These are phyloP conservation scores for Fusarium denticulatum DNA, from an alignment of 2,329 filamentous ascomycete genomes.

Conservation along the genomic window DNA sequence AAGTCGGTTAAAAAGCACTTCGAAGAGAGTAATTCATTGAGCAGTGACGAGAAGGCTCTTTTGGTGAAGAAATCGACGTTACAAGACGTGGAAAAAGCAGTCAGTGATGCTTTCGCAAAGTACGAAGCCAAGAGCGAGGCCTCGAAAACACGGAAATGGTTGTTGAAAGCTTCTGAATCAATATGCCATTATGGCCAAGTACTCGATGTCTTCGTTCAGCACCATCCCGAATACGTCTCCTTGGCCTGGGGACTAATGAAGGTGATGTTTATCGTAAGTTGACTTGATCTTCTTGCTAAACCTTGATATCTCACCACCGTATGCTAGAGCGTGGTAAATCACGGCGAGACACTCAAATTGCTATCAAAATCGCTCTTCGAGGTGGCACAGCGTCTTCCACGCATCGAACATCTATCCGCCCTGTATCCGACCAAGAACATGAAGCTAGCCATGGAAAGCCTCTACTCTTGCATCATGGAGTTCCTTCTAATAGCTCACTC, in stretches of 20 bases:
- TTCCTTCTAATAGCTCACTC: slow-evolving; percentile 7
- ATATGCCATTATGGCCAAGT: slow-evolving; percentile 9
- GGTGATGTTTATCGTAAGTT: slow-evolving; percentile 1
- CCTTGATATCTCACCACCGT: not conserved
- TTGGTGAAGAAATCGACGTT: not conserved
- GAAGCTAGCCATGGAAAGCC: not conserved
- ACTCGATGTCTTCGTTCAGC: slow-evolving; percentile 16
- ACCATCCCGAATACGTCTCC: slow-evolving; percentile 15
- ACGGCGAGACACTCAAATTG: not conserved
- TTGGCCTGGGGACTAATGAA: slow-evolving; percentile 23
- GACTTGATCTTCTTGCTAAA: accelerated
- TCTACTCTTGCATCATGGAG: slow-evolving; percentile 3
- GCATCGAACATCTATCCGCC: not conserved
- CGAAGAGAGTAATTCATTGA: not conserved
- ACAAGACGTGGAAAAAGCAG: not conserved
- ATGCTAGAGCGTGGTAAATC: not conserved
- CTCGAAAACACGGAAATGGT: not conserved
- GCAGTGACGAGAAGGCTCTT: not conserved
- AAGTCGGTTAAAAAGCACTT: not conserved
- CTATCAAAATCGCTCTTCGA: not conserved
- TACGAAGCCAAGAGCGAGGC: not conserved
- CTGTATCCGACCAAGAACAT: slow-evolving; percentile 7
- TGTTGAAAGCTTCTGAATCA: not conserved
- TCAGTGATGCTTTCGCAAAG: not conserved
- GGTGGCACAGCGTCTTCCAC: not conserved